A percentile compares a stretch with the other conserved stretches of the same genome.
phyloP scores from a whole-genome alignment of 176 grass and related monocot genomes.

The Carex myosuroides region DNA sequence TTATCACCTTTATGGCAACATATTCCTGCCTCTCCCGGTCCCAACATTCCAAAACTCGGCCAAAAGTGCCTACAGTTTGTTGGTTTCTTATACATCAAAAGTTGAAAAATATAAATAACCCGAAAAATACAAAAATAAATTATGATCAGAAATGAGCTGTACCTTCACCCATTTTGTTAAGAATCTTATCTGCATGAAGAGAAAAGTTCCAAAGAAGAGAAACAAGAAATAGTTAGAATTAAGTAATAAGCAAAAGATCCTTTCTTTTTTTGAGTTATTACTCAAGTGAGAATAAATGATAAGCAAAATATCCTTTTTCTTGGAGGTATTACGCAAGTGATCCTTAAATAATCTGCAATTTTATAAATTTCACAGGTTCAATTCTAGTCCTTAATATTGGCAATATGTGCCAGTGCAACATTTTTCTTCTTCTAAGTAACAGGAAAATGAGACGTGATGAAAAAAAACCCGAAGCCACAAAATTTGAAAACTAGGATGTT shows the following conservation, averaged over 20 bases:
- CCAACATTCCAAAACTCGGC: slow-evolving; percentile 99
- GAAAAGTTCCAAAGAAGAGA: slow-evolving; percentile 26
- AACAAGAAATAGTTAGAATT: neutral
- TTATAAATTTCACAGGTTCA: slow-evolving; percentile 8
- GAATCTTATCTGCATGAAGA: slow-evolving; percentile 87
- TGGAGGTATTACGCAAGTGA: neutral
- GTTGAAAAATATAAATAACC: slow-evolving; percentile 4
- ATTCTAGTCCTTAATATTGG: neutral
- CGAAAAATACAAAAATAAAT: slow-evolving; percentile 16
- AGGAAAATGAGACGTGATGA: neutral
- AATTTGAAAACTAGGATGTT: neutral
- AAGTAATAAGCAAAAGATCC: neutral
- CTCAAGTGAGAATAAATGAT: neutral
- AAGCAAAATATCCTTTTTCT: neutral
- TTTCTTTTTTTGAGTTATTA: neutral
- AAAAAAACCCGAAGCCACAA: neutral
- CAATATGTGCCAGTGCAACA: neutral
- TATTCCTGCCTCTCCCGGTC: slow-evolving; percentile 77
- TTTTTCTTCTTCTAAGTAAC: neutral
- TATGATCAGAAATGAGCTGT: slow-evolving; percentile 31
- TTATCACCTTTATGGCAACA: slow-evolving; percentile 86
- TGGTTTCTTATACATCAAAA: slow-evolving; percentile 30
- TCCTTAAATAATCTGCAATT: neutral
- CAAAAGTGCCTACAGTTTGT: slow-evolving; percentile 69
- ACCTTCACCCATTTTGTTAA: slow-evolving; percentile 98